phyloP scores from a whole-genome alignment of 2,329 filamentous ascomycete genomes.

The Aspergillus candidus region DNA sequence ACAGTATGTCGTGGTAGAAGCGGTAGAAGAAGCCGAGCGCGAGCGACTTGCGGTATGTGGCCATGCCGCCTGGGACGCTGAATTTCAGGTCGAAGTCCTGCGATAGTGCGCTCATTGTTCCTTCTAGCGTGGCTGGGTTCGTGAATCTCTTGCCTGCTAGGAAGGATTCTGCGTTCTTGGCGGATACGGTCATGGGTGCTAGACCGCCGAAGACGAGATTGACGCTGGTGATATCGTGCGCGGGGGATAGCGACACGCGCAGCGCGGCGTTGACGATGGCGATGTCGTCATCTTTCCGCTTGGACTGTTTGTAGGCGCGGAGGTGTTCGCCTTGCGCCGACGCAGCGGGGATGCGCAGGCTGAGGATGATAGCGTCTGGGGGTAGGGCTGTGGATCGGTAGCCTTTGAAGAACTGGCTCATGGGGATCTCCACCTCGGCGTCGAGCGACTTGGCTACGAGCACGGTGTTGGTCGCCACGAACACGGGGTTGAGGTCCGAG shows the following conservation, averaged over 20 bases:
- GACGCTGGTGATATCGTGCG: constrained; percentile 64
- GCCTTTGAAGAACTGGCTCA: constrained; percentile 86
- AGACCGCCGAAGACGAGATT: constrained; percentile 91
- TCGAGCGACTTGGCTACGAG: constrained; percentile 72
- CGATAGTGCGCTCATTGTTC: constrained; percentile 82
- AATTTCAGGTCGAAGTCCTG: constrained; percentile 83
- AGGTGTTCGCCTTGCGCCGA: constrained; percentile 73
- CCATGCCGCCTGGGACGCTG: constrained; percentile 94
- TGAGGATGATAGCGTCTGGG: constrained; percentile 74
- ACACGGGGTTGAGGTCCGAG: constrained; percentile 89
- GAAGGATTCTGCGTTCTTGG: constrained; percentile 69
- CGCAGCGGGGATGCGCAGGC: constrained; percentile 76
- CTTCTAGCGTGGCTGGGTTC: constrained; percentile 77
- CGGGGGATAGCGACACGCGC: constrained; percentile 63
- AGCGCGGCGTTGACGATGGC: constrained; percentile 91
- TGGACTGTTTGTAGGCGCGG: constrained; percentile 89
- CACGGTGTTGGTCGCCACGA: constrained; percentile 78
- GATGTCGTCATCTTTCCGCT: constrained; percentile 96
- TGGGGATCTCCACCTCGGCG: constrained; percentile 76
- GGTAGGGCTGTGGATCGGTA: constrained; percentile 81
- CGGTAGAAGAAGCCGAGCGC: constrained; percentile 94
- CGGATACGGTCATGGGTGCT: constrained; percentile 85
- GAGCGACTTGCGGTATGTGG: constrained; percentile 85
- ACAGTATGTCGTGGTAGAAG: constrained; percentile 86
- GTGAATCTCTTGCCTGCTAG: constrained; percentile 73